Percentiles rank a stretch among this genome's conserved stretches.
Conservation (phyloP, 2,329 filamentous ascomycete species). For the Hymenoscyphus infarciens region DNA sequence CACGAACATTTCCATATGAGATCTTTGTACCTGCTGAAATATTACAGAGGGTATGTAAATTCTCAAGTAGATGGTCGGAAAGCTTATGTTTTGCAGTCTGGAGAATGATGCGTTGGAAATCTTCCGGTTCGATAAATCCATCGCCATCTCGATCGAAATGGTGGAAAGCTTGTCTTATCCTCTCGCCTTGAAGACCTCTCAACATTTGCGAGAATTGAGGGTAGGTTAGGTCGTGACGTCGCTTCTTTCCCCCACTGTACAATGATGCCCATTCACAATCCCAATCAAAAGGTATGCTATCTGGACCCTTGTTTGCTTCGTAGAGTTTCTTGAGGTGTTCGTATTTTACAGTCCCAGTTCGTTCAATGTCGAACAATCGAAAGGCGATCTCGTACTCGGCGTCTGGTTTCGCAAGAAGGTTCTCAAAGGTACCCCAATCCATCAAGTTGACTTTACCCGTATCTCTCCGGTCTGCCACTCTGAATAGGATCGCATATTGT, state of each 20-base stretch:
- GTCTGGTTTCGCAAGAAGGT: constrained; percentile 87
- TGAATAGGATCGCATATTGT: constrained; percentile 91
- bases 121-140: constrained; percentile 90
- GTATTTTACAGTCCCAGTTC: constrained; percentile 82
- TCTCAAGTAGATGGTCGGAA: constrained; percentile 89
- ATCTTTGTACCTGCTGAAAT: constrained; percentile 89
- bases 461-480: constrained; percentile 77
- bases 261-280: constrained; percentile 93
- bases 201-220: constrained; percentile 98
- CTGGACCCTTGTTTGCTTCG: constrained; percentile 80
- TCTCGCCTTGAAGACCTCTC: constrained; percentile 90
- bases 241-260: constrained; percentile 85
- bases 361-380: constrained; percentile 86
- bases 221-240: constrained; percentile 89
- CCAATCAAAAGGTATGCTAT: constrained; percentile 93
- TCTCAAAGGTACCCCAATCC: constrained; percentile 93
- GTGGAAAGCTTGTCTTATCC: constrained; percentile 92
- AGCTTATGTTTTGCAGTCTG: constrained; percentile 95
- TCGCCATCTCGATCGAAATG: constrained; percentile 86
- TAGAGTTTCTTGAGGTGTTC: constrained; percentile 83
- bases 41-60: constrained; percentile 90
- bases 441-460: constrained; percentile 70
- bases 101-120: constrained; percentile 94
- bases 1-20: constrained; percentile 94
- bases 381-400: constrained; percentile 99